Conservation (phyloP, 176 grass and related monocot genomes). For the Oryza officinalis region DNA sequence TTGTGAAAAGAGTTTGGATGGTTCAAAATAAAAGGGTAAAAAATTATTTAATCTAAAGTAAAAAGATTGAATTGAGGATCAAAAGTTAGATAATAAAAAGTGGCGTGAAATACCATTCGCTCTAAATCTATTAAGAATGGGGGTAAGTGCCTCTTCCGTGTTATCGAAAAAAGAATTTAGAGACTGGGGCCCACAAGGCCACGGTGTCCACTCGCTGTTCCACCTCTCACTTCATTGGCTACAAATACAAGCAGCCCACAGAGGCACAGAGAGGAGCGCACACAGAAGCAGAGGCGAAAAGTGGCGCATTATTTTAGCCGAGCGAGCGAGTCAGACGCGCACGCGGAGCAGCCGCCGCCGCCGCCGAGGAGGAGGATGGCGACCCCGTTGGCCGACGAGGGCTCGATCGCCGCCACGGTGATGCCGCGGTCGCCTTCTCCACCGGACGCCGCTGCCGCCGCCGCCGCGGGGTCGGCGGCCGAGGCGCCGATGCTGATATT, state of each 20-base stretch:
- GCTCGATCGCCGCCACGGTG: slow-evolving; percentile 32
- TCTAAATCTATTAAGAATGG: too few species aligned
- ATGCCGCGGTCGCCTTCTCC: slow-evolving; percentile 36
- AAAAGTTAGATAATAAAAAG: too few species aligned
- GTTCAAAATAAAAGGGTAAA: too few species aligned
- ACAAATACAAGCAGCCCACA: neutral
- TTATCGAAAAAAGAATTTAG: too few species aligned
- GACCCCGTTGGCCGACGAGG: slow-evolving; percentile 8
- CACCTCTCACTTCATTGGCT: neutral
- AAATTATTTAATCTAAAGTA: too few species aligned
- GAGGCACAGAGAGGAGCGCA: neutral
- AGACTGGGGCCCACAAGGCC: neutral
- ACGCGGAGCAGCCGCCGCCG: neutral
- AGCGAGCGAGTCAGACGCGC: neutral
- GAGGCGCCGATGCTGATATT: slow-evolving; percentile 72
- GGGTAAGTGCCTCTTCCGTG: too few species aligned
- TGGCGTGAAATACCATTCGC: too few species aligned
- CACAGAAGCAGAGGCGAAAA: neutral
- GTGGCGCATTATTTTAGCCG: neutral
- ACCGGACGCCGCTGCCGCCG: neutral
- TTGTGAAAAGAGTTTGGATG: too few species aligned
- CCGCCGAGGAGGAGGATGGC: neutral
- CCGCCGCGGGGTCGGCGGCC: slow-evolving; percentile 35
- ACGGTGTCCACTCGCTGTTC: neutral
- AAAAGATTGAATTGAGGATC: too few species aligned